These are phyloP conservation scores for Pistacia atlantica DNA, from an alignment of 345 rosid species.

Conservation along the genomic window DNA sequence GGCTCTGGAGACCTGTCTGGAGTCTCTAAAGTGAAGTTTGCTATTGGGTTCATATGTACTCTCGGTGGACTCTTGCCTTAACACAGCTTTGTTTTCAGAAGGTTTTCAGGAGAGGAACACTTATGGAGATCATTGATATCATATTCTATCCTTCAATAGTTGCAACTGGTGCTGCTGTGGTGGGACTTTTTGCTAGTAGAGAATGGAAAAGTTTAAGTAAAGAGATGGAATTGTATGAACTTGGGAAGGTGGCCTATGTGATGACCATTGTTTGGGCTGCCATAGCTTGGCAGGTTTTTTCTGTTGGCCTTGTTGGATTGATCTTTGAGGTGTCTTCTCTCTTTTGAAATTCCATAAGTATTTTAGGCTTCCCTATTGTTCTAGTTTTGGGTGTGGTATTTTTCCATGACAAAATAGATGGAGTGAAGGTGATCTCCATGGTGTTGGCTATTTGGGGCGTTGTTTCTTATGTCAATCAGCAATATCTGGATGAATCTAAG, in stretches of 20 bases:
- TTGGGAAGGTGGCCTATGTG: conserved; percentile 35
- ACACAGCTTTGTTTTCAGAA: conserved; percentile 32
- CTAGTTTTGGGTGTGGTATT: conserved; percentile 39
- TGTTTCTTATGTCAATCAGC: conserved; percentile 38
- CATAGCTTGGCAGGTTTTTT: conserved; percentile 34
- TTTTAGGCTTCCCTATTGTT: conserved; percentile 35
- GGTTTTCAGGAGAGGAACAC: conserved; percentile 21
- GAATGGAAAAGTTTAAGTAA: conserved; percentile 32
- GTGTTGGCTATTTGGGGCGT: conserved; percentile 45
- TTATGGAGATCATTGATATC: conserved; percentile 25
- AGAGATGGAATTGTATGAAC: conserved; percentile 35
- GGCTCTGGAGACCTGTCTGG: conserved; percentile 1
- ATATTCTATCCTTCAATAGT: conserved; percentile 21
- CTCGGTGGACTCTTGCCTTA: conserved; percentile 22
- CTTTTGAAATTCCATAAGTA: conserved; percentile 36
- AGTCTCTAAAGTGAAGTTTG: conserved; percentile 18
- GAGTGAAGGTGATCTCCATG: conserved; percentile 41
- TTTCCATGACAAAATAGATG: conserved; percentile 42
- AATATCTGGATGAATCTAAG: conserved; percentile 29
- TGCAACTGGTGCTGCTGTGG: conserved; percentile 16
- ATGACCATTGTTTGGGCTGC: conserved; percentile 38
- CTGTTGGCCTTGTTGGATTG: conserved; percentile 35
- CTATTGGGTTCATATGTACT: conserved; percentile 38
- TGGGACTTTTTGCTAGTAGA: conserved; percentile 41
- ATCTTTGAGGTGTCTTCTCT: conserved; percentile 43